phyloP scores from a whole-genome alignment of 1,139 yeast species.

The Taiozyma sp. region DNA sequence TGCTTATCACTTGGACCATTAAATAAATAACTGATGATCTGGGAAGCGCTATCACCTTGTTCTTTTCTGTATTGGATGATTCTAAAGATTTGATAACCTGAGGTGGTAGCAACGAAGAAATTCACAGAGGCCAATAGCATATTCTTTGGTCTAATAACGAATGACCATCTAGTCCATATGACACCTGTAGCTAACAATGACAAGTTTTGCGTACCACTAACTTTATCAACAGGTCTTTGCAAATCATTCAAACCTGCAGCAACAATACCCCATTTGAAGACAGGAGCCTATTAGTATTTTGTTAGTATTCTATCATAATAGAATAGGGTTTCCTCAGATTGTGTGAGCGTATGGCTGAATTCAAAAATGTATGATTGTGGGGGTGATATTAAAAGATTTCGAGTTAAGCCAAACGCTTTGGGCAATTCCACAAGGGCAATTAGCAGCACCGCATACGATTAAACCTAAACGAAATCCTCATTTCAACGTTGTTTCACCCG shows the following conservation, averaged over 20 bases:
- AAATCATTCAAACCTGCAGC: constrained; percentile 86
- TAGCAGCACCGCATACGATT: no score
- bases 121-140: constrained; percentile 86
- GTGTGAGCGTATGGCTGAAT: not conserved
- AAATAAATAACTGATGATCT: constrained; percentile 55
- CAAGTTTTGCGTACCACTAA: constrained; percentile 88
- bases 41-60: constrained; percentile 45
- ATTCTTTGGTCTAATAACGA: constrained; percentile 88
- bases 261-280: constrained; percentile 74
- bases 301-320: constrained; percentile 2
- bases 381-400: not conserved
- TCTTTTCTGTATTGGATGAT: constrained; percentile 57
- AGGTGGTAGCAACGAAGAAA: constrained; percentile 88
- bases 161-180: constrained; percentile 98
- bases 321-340: no score
- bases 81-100: constrained; percentile 78
- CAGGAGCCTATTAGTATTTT: constrained; percentile 14
- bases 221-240: constrained; percentile 85
- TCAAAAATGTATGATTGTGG: not conserved
- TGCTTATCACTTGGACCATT: constrained; percentile 32
- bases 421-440: no score
- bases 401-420: no score
- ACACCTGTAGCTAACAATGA: constrained; percentile 86
- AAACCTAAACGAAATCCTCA: no score
- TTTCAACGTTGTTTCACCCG: no score